phyloP scores from a whole-genome alignment of 495 filamentous ascomycete species.

The Aspergillus sclerotiicarbonarius region DNA sequence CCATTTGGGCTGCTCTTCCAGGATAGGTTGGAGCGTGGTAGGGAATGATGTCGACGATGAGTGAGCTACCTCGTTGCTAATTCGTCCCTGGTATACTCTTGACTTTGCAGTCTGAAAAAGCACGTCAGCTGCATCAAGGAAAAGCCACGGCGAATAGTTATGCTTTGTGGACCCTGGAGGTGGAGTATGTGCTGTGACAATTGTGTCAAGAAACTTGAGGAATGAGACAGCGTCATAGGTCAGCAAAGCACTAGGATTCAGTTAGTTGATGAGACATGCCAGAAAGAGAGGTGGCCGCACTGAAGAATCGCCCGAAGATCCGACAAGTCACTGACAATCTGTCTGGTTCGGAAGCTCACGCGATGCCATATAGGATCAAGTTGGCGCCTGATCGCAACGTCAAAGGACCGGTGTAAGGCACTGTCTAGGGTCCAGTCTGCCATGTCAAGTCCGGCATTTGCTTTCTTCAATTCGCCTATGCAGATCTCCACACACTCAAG shows the following conservation, averaged over 20 bases:
- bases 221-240: constrained; percentile 90
- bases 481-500: constrained; percentile 96
- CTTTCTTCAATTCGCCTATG: constrained; percentile 86
- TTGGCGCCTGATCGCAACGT: constrained; percentile 82
- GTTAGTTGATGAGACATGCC: constrained; percentile 19
- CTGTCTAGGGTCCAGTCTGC: constrained; percentile 97
- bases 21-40: constrained; percentile 76
- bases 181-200: constrained; percentile 85
- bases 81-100: constrained; percentile 78
- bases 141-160: constrained; percentile 93
- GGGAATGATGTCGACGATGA: constrained; percentile 45
- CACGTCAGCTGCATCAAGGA: constrained; percentile 90
- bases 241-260: constrained; percentile 55
- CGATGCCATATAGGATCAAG: constrained; percentile 97
- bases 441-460: constrained; percentile 87
- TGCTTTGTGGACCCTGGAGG: constrained; percentile 83
- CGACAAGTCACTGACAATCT: constrained; percentile 86
- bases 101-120: constrained; percentile 90
- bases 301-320: constrained; percentile 85
- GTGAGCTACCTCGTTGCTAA: constrained; percentile 42
- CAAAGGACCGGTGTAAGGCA: constrained; percentile 89
- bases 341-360: constrained; percentile 89
- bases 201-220: constrained; percentile 89
- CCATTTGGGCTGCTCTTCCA: constrained; percentile 97
- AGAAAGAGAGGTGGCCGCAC: constrained; percentile 33